Conservation (phyloP, 257 asterid genomes). For the Haberlea rhodopensis region DNA sequence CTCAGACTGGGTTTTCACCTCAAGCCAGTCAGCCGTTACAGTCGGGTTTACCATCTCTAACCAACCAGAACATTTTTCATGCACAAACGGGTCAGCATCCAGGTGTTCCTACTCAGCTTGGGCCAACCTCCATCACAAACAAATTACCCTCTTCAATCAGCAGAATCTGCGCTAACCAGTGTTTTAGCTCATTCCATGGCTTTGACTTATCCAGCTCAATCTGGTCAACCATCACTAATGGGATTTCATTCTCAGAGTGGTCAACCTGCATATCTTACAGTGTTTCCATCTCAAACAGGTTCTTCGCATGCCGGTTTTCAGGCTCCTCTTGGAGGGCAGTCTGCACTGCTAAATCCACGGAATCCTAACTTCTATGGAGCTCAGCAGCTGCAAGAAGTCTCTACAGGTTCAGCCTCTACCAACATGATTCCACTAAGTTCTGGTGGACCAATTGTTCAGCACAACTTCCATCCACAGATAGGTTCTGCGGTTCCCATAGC, state of each 20-base stretch:
- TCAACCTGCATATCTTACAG: slow-evolving; percentile 42
- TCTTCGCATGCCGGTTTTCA: slow-evolving; percentile 34
- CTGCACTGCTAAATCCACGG: slow-evolving; percentile 35
- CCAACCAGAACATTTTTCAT: slow-evolving; percentile 39
- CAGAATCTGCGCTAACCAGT: slow-evolving; percentile 34
- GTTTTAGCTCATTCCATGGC: slow-evolving; percentile 37
- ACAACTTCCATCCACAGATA: slow-evolving; percentile 42
- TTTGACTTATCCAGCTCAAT: slow-evolving; percentile 38
- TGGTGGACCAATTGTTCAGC: slow-evolving; percentile 38
- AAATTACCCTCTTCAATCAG: slow-evolving; percentile 41
- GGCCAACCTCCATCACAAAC: slow-evolving; percentile 41
- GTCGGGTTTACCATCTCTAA: slow-evolving; percentile 35
- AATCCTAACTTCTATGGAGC: slow-evolving; percentile 52
- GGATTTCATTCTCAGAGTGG: slow-evolving; percentile 51
- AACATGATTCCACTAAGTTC: slow-evolving; percentile 49
- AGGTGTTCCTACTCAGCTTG: slow-evolving; percentile 53
- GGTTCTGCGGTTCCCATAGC: slow-evolving; percentile 38
- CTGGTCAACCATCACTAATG: slow-evolving; percentile 44
- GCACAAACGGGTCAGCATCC: slow-evolving; percentile 38
- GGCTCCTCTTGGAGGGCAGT: slow-evolving; percentile 27
- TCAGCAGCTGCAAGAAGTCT: slow-evolving; percentile 40
- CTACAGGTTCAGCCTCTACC: slow-evolving; percentile 35
- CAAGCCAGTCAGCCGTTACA: slow-evolving; percentile 42
- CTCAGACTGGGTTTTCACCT: slow-evolving; percentile 37
- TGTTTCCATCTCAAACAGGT: slow-evolving; percentile 37